Conservation (phyloP, 1,284 basidiomycete species). For the Agroathelia rolfsii region DNA sequence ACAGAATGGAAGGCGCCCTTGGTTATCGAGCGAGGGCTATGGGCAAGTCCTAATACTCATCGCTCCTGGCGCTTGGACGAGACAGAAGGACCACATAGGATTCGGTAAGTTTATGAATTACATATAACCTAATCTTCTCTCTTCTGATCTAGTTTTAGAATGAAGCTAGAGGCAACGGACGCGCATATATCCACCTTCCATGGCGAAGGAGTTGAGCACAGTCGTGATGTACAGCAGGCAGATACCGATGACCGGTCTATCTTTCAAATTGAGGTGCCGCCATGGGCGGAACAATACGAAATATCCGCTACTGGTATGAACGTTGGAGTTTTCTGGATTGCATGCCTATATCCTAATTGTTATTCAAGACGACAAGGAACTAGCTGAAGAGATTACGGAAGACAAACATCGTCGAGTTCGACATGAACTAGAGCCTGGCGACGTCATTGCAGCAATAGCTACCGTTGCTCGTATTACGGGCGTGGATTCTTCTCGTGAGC, state of each 20-base stretch:
- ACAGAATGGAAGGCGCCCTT: slow-evolving; percentile 49
- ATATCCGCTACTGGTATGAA: slow-evolving; percentile 56
- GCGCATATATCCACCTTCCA: slow-evolving; percentile 41
- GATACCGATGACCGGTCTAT: slow-evolving; percentile 52
- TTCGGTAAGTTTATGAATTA: slow-evolving; percentile 44
- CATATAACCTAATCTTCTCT: not conserved
- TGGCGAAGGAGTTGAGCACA: slow-evolving; percentile 34
- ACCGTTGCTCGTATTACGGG: slow-evolving; percentile 82
- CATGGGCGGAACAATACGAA: slow-evolving; percentile 76
- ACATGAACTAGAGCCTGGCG: slow-evolving; percentile 82
- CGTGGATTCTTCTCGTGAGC: slow-evolving; percentile 78
- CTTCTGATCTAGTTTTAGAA: slow-evolving; percentile 30
- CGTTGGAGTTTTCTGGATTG: slow-evolving; percentile 25
- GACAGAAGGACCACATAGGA: slow-evolving; percentile 80
- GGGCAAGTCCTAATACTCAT: slow-evolving; percentile 46
- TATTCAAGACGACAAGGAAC: slow-evolving; percentile 31
- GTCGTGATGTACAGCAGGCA: slow-evolving; percentile 48
- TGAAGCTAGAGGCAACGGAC: slow-evolving; percentile 58
- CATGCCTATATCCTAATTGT: slow-evolving; percentile 1
- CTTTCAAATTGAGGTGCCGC: slow-evolving; percentile 56
- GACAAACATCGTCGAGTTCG: slow-evolving; percentile 72
- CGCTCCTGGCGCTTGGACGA: slow-evolving; percentile 74
- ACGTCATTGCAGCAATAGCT: slow-evolving; percentile 83
- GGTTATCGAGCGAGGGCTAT: slow-evolving; percentile 69
- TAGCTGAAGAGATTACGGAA: slow-evolving; percentile 64